Evolutionary conservation across 257 asterid species (phyloP).

Genomic region (Echites panduratus): DNA sequence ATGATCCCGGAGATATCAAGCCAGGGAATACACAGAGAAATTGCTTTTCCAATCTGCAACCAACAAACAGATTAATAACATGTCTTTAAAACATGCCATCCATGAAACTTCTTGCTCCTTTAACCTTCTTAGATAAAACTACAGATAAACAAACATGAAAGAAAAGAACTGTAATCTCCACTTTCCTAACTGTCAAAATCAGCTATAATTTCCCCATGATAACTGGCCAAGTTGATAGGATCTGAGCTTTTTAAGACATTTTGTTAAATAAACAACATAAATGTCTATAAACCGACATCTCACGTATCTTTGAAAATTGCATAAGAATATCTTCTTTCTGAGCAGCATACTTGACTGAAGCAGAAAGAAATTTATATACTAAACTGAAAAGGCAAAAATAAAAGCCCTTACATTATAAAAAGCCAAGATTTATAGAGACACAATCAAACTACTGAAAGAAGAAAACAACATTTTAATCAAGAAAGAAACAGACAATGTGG

Average conservation of each 20-base stretch:
- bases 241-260: neutral
- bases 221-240: neutral
- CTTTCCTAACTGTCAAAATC: neutral
- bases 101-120: neutral
- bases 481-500: neutral
- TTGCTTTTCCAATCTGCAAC: slow-evolving; percentile 55
- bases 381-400: neutral
- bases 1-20: slow-evolving; percentile 75
- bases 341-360: neutral
- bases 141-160: neutral
- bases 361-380: neutral
- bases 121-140: neutral
- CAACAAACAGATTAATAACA: neutral
- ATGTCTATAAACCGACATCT: neutral
- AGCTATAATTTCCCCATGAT: neutral
- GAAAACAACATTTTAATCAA: neutral
- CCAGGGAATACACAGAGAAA: slow-evolving; percentile 51
- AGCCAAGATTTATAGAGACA: neutral
- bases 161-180: neutral
- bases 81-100: neutral
- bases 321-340: too few species aligned
- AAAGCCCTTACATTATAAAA: neutral
- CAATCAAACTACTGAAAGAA: neutral
- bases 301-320: neutral
- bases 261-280: neutral